Conservation (phyloP, 371 early-diverging fungal genomes). For the Chytridiales sp. region DNA sequence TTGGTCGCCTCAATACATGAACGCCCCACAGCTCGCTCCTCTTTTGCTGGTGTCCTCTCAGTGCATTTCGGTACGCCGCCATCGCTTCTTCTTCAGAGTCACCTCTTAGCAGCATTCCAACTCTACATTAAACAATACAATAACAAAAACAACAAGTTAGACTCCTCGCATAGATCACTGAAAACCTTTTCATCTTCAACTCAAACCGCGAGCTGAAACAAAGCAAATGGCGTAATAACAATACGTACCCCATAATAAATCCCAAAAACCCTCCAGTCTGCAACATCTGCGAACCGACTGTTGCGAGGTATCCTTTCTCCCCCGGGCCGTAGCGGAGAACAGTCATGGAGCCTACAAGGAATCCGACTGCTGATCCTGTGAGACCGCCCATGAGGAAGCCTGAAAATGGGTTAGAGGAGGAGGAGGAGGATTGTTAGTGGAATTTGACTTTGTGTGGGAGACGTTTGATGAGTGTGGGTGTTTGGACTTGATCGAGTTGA, state of each 20-base stretch:
- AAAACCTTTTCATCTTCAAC: neutral
- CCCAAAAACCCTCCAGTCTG: conserved; percentile 28
- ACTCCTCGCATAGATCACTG: neutral
- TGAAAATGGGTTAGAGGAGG: too few species aligned
- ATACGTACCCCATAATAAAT: conserved; percentile 22
- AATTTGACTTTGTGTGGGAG: too few species aligned
- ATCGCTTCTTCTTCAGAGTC: neutral
- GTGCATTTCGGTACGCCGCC: neutral
- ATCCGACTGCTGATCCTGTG: conserved; percentile 22
- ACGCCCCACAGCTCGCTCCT: neutral
- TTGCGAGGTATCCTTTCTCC: conserved; percentile 23
- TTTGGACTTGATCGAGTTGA: too few species aligned
- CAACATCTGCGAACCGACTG: conserved; percentile 26
- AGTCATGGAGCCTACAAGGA: conserved; percentile 22
- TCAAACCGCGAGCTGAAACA: neutral
- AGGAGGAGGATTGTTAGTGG: too few species aligned
- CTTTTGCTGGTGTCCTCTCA: neutral
- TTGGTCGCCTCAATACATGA: neutral
- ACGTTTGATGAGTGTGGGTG: too few species aligned
- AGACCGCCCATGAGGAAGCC: conserved; percentile 31
- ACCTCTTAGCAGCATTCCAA: conserved; percentile 21
- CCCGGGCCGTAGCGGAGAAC: conserved; percentile 29
- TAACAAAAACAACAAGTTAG: neutral
- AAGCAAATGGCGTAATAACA: too few species aligned
- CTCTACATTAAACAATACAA: conserved; percentile 1